Conservation (phyloP, 2,329 filamentous ascomycete genomes). For the Amauroascus niger region DNA sequence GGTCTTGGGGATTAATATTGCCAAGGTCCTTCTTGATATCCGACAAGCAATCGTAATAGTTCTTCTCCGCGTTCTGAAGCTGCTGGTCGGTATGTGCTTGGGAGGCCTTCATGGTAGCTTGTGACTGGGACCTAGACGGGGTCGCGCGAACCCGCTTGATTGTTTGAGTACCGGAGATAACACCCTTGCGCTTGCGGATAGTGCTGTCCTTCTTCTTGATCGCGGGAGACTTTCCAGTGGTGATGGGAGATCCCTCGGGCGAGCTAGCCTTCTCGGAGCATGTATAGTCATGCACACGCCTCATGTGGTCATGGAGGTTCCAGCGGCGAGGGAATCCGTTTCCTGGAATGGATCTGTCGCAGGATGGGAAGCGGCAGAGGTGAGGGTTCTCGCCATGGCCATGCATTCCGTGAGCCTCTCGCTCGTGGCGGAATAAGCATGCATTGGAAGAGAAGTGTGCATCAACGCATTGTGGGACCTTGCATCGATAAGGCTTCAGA, state of each 20-base stretch:
- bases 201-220: slow-evolving; percentile 31
- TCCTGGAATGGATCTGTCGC: slow-evolving; percentile 69
- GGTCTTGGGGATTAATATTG: slow-evolving; percentile 34
- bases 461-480: slow-evolving; percentile 70
- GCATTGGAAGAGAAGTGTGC: slow-evolving; percentile 90
- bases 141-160: slow-evolving; percentile 38
- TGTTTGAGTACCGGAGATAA: slow-evolving; percentile 28
- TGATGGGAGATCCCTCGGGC: slow-evolving; percentile 31
- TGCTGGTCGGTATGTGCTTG: slow-evolving; percentile 31
- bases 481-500: slow-evolving; percentile 92
- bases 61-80: slow-evolving; percentile 35
- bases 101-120: slow-evolving; percentile 28
- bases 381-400: slow-evolving; percentile 89
- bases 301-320: slow-evolving; percentile 97
- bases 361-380: slow-evolving; percentile 77
- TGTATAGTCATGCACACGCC: slow-evolving; percentile 67
- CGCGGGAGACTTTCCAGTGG: slow-evolving; percentile 15
- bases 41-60: slow-evolving; percentile 35
- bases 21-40: slow-evolving; percentile 33
- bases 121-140: slow-evolving; percentile 29
- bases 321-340: slow-evolving; percentile 91
- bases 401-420: slow-evolving; percentile 91
- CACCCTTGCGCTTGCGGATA: slow-evolving; percentile 33
- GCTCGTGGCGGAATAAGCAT: slow-evolving; percentile 86
- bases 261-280: slow-evolving; percentile 36